Base-by-base conservation (phyloP, 2,329 filamentous ascomycete species). In the Phyllosticta ampelicida region DNA sequence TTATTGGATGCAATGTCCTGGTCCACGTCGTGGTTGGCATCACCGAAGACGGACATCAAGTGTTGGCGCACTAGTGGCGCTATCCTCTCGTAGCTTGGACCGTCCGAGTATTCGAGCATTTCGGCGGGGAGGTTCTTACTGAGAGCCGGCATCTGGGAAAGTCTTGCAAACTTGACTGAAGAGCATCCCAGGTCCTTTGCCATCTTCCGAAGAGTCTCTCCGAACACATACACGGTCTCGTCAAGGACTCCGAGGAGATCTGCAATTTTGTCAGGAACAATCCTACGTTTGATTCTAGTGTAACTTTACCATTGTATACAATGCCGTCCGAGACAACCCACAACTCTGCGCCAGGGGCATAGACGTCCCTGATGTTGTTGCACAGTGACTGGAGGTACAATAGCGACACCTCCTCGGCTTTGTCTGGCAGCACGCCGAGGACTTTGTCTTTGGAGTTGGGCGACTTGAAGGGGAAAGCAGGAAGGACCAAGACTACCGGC, bases 391-490 rank as follows among this genome's bases (percentile, higher is more conserved):
- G 73, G 54, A 77, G 63, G 53, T 73, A 71, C 5, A 65, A 63
- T 8, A 77, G 64, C 1, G 74, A 72, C 28, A 77, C 56, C 52
- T 75, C 72, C 58, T 77, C 75, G 2, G 70, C 75, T 20, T 74
- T 66, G 51, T 77, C 75, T 0, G 75, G 75, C 5, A 76, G 62
- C 0, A 60, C 61, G 2, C 74, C 81, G n/a, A 85, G 67, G 0
- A 82, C 79, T 57, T 86, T 85, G 48, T 75, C 70, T 0, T 64
- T 64, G 0, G 71, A 74, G 62, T 85, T 84, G 18, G 81, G 77
- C 0, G 79, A 83, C 62, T 85, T 85, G 73, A 82, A 84, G 0
- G 82, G 82, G 51, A 85, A 85, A 0, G 80, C 81, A 0, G 82
- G 82, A 0, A 84, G 73, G 9, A 69, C 61, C 60, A 70, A 62